phyloP scores from a whole-genome alignment of 2,329 filamentous ascomycete species.

The Lomentospora prolificans region DNA sequence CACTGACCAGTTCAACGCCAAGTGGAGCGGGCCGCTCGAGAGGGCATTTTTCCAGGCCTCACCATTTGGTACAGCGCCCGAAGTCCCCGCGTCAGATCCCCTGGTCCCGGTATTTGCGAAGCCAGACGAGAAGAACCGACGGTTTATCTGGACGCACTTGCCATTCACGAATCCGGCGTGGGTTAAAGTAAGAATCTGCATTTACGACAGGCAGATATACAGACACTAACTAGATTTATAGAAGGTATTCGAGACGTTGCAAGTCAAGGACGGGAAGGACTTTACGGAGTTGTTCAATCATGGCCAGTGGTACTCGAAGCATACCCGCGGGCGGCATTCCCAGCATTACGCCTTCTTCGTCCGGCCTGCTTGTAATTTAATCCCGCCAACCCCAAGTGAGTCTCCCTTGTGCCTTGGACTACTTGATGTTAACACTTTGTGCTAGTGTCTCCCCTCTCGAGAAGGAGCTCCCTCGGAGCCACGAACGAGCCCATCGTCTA shows the following conservation, averaged over 20 bases:
- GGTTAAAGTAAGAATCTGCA: constrained; percentile 36
- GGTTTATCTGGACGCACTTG: constrained; percentile 47
- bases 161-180: constrained; percentile 48
- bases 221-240: constrained; percentile 14
- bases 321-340: constrained; percentile 36
- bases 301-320: constrained; percentile 38
- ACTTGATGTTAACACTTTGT: neutral
- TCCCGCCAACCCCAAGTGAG: constrained; percentile 26
- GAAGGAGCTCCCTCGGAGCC: constrained; percentile 19
- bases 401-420: neutral
- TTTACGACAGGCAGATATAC: constrained; percentile 9
- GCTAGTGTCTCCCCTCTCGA: constrained; percentile 25
- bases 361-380: constrained; percentile 37
- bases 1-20: constrained; percentile 6
- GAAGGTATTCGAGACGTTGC: constrained; percentile 35
- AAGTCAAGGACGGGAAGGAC: constrained; percentile 26
- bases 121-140: constrained; percentile 12
- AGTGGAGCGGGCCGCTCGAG: constrained; percentile 7
- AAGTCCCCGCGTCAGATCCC: neutral
- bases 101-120: constrained; percentile 4
- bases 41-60: constrained; percentile 4
- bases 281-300: constrained; percentile 30
- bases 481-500: constrained; percentile 27
- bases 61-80: neutral
- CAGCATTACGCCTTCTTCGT: constrained; percentile 41